Percentiles rank a stretch among this genome's conserved stretches.
phyloP scores from a whole-genome alignment of 768 basidiomycete species.

The Mycena amicta region DNA sequence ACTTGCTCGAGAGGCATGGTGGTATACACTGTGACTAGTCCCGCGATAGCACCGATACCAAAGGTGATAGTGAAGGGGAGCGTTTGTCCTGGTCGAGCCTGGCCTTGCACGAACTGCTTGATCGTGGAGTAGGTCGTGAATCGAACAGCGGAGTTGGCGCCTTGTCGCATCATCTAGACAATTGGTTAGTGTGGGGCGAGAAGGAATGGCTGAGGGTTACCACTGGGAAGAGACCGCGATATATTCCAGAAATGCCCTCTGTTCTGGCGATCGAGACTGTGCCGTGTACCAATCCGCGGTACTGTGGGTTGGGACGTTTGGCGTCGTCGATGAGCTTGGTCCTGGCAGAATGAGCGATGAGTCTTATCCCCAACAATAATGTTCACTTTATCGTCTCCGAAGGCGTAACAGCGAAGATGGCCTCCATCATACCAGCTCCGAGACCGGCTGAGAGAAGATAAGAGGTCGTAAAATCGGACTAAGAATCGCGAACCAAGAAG shows the following conservation, averaged over 20 bases:
- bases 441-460: constrained; percentile 56
- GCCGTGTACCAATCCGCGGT: constrained; percentile 86
- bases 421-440: constrained; percentile 90
- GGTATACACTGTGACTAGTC: constrained; percentile 91
- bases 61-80: constrained; percentile 90
- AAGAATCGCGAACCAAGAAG: constrained; percentile 73
- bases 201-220: constrained; percentile 51
- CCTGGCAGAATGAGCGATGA: constrained; percentile 41
- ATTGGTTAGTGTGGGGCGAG: too few relatives aligned
- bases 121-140: constrained; percentile 95
- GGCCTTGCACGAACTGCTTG: constrained; percentile 90
- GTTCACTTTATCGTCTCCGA: constrained; percentile 97
- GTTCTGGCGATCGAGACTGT: constrained; percentile 76
- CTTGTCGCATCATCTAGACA: constrained; percentile 93
- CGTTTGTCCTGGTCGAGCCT: constrained; percentile 77
- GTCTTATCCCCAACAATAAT: background rate
- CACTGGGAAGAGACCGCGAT: constrained; percentile 91
- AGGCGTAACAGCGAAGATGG: constrained; percentile 92
- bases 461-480: too few relatives aligned
- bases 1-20: constrained; percentile 84
- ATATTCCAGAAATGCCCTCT: constrained; percentile 85
- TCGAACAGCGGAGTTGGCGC: constrained; percentile 93
- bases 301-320: constrained; percentile 81
- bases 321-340: constrained; percentile 97
- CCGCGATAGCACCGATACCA: constrained; percentile 91